Conservation (phyloP, 352 stramenopile genomes). For the Phytophthora agathidicida region DNA sequence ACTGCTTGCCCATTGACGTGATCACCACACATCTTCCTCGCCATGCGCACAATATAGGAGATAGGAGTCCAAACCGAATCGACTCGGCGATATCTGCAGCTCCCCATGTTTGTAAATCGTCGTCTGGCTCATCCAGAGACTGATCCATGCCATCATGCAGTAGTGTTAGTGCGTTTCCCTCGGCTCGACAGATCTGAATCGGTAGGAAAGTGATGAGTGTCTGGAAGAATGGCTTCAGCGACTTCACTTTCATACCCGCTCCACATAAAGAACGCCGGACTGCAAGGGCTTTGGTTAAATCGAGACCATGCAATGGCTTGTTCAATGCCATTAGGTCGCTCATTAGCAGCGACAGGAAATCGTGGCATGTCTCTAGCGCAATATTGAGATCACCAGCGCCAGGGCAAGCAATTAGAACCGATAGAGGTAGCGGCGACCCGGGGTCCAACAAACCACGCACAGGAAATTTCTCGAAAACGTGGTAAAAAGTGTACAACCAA, state of each 20-base stretch:
- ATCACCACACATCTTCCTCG: slow-evolving; percentile 49
- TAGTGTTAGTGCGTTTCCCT: slow-evolving; percentile 61
- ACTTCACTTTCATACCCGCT: slow-evolving; percentile 6
- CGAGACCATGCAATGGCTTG: slow-evolving; percentile 43
- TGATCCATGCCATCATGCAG: slow-evolving; percentile 52
- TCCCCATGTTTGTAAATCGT: slow-evolving; percentile 29
- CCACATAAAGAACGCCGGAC: slow-evolving; percentile 3
- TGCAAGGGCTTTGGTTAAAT: slow-evolving; percentile 28
- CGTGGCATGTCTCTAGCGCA: slow-evolving; percentile 19
- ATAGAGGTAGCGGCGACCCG: background rate
- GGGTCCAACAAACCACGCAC: slow-evolving; percentile 32
- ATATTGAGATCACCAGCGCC: background rate
- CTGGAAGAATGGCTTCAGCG: slow-evolving; percentile 38
- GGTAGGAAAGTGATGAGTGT: slow-evolving; percentile 70
- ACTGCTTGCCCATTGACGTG: slow-evolving; percentile 76
- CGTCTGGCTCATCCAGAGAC: slow-evolving; percentile 20
- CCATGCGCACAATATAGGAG: slow-evolving; percentile 49
- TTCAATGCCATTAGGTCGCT: slow-evolving; percentile 41
- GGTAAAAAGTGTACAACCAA: slow-evolving; percentile 44
- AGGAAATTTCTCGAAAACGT: slow-evolving; percentile 67
- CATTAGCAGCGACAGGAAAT: slow-evolving; percentile 47
- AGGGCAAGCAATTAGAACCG: slow-evolving; percentile 15
- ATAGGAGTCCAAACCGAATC: slow-evolving; percentile 54
- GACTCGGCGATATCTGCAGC: slow-evolving; percentile 53
- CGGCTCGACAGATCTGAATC: slow-evolving; percentile 73